Percentiles rank a stretch among this genome's conserved stretches.
These are phyloP conservation scores for Solanum pimpinellifolium DNA, from an alignment of 257 asterid species.

Conservation along the genomic window DNA sequence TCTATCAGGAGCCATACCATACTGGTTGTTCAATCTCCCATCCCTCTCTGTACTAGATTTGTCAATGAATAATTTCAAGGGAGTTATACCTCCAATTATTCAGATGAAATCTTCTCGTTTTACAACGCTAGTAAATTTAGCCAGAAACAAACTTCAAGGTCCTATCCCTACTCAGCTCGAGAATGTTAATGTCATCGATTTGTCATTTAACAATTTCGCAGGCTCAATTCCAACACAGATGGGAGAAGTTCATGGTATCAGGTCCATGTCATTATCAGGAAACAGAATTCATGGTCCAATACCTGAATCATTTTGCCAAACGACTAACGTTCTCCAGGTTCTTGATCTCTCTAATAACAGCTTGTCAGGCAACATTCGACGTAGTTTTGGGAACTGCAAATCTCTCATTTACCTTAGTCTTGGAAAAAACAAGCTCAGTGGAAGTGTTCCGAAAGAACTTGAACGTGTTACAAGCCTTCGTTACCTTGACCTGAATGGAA, in stretches of 20 bases:
- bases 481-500: not conserved
- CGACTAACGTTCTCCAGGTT: not conserved
- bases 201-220: not conserved
- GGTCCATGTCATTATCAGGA: not conserved
- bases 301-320: conserved; percentile 4
- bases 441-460: conserved; percentile 1
- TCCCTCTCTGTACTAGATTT: not conserved
- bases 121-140: not conserved
- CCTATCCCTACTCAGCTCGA: not conserved
- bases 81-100: not conserved
- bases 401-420: not conserved
- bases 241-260: not conserved
- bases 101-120: not conserved
- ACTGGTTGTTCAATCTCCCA: conserved; percentile 9
- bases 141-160: conserved; percentile 3
- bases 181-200: not conserved
- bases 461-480: not conserved
- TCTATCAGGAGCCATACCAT: conserved; percentile 2
- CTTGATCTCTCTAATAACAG: conserved; percentile 3
- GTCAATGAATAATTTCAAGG: conserved; percentile 2
- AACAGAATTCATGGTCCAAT: conserved; percentile 1
- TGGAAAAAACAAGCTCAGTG: not conserved
- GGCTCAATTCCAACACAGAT: not conserved
- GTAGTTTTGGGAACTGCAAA: not conserved
- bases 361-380: not conserved